A percentile compares a stretch with the other conserved stretches of the same genome.
These are phyloP conservation scores for Aphanomyces cochlioides DNA, from an alignment of 352 stramenopile genomes.

Conservation along the genomic window DNA sequence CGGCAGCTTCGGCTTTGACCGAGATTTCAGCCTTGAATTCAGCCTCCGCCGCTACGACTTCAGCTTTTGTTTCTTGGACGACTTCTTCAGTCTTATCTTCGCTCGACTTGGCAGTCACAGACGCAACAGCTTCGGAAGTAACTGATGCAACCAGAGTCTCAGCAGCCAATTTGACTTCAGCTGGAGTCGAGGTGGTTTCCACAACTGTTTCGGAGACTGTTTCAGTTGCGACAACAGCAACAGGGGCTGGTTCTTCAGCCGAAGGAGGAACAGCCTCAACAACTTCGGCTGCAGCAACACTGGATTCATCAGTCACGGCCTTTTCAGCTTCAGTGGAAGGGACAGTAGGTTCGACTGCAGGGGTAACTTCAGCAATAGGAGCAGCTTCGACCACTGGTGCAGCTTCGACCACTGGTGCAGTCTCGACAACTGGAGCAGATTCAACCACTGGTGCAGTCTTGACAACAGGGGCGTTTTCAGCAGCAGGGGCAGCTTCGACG, in stretches of 20 bases:
- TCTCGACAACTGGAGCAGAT: not conserved
- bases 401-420: not conserved
- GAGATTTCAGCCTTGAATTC: not conserved
- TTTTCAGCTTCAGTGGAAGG: no score
- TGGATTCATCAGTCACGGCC: no score
- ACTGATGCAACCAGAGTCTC: constrained; percentile 4
- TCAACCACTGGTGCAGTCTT: not conserved
- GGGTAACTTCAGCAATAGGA: not conserved
- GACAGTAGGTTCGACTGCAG: constrained; percentile 6
- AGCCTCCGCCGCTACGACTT: constrained; percentile 9
- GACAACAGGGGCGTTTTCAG: not conserved
- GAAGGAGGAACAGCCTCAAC: not conserved
- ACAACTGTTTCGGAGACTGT: no score
- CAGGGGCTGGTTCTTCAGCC: no score
- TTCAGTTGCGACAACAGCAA: no score
- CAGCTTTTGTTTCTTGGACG: not conserved
- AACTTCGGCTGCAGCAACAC: not conserved
- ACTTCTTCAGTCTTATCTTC: not conserved
- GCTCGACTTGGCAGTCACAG: not conserved
- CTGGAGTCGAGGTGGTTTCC: not conserved
- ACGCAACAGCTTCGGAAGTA: not conserved
- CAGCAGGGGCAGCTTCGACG: not conserved
- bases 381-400: constrained; percentile 5
- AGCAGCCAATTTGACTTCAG: not conserved
- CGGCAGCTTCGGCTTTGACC: not conserved